Conservation (phyloP, 495 filamentous ascomycete species). For the Annulohypoxylon stygium region DNA sequence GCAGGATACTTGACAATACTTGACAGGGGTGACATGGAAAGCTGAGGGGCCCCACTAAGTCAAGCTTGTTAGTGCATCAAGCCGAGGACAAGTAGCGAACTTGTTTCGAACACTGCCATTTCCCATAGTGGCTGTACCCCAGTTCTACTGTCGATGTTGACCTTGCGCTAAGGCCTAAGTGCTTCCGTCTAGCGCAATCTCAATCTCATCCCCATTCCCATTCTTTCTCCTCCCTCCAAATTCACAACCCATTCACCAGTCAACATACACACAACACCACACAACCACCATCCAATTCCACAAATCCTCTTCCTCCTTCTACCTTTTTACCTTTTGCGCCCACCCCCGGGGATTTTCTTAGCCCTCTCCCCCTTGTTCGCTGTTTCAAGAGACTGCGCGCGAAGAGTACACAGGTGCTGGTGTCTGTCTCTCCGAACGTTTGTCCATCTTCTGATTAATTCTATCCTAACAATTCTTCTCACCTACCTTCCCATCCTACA, state of each 20-base stretch:
- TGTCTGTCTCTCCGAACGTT: conserved; percentile 47
- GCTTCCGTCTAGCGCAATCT: conserved; percentile 45
- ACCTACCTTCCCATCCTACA: conserved; percentile 42
- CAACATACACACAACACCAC: conserved; percentile 45
- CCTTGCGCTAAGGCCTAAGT: conserved; percentile 41
- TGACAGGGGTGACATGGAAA: conserved; percentile 17
- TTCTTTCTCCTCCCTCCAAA: conserved; percentile 38
- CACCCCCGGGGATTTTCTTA: conserved; percentile 29
- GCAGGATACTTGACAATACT: neutral
- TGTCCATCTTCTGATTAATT: conserved; percentile 40
- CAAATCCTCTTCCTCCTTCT: conserved; percentile 41
- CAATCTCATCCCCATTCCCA: conserved; percentile 43
- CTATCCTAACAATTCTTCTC: conserved; percentile 44
- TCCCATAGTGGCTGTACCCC: conserved; percentile 49
- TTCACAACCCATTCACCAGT: conserved; percentile 50
- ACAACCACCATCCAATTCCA: conserved; percentile 35
- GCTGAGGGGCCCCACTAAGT: conserved; percentile 30
- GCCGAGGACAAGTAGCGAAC: conserved; percentile 47
- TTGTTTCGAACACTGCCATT: conserved; percentile 50
- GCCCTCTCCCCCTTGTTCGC: conserved; percentile 35
- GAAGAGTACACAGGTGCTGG: conserved; percentile 45
- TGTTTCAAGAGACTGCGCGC: conserved; percentile 39
- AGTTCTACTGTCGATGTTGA: conserved; percentile 43
- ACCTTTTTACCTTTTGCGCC: conserved; percentile 36
- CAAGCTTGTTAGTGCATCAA: conserved; percentile 40